Evolutionary conservation across 2,329 filamentous ascomycete genomes (phyloP), one percentile per base, ranked within the genome.

Genomic region (Diaporthe sp.): DNA sequence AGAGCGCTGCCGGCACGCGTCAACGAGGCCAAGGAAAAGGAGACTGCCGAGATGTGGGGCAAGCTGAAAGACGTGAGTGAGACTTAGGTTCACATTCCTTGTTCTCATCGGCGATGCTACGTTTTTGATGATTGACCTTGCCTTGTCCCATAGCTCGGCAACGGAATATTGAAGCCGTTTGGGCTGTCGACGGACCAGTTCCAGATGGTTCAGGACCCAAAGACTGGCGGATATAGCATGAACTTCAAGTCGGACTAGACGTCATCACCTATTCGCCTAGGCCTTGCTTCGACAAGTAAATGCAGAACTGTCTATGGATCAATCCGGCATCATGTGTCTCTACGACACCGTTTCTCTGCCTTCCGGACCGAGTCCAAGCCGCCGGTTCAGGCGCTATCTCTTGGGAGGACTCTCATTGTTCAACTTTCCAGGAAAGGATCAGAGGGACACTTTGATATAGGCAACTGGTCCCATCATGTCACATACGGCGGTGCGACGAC

Each of bases 41-140:
- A 99, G 84, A 95, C 97, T 90, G 92, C 90, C 3, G 96, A 99
- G 85, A 98, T 98, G 95, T 97, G 98, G 95, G 94, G 93, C 25
- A 98, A 98, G 86, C 85, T 99, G 79, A 98, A 97, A 82, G 92
- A 93, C 78, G 90, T 92, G 77, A 85, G 89, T 87, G 66, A n/a
- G 54, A 19, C 7, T 9, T 35, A 61, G n/a, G 42, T 35, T 38
- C 38, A 33, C 28, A 22, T 17, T 28, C 33, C 47, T 40, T 33
- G 25, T 64, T 10, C 25, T 33, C 19, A 66, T 13, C 50, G 2
- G 47, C 28, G 45, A 45, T 10, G 45, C 5, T 42, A 28, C 12
- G n/a, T 60, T 38, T 12, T 38, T 35, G 19, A 45, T 68, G 25
- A 64, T 45, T 71, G 61, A 66, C 52, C 35, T n/a, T 33, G 15